Base-by-base conservation (phyloP, 192 early-diverging fungal species). In the Entomortierella parvispora region DNA sequence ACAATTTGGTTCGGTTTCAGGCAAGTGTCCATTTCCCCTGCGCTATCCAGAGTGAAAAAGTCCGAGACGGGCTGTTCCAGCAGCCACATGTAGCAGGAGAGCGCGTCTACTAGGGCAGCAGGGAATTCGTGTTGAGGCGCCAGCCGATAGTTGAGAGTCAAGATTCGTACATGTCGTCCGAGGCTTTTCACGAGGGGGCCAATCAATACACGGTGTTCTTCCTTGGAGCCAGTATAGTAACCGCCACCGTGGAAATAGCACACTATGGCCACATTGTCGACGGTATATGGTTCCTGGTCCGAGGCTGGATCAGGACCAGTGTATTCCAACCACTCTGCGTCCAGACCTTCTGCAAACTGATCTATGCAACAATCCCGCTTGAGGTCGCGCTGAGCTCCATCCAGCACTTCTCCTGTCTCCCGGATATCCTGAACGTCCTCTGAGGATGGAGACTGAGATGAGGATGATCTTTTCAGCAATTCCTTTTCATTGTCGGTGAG, bases 41-140 rank as follows among this genome's bases (percentile, higher is more conserved):
- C 79, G 79, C 23, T 88, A 64, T 61, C 9, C 20, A 85, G 84
- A 2, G 75, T 71, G 15, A 72, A 69, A 42, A 67, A 53, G 15
- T 68, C 64, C 37, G 81, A 62, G 74, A 83, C 47, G 1, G 83
- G 70, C 32, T 82, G 85, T 18, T 83, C 64, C 32, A 92, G 65
- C 8, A 96, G 80, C 55, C 84, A 88, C 28, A 85, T 65, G 68
- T 93, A 96, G 0, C 89, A 85, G 31, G 89, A 83, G 20, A 95
- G 68, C 55, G 89, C 90, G 77, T 97, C 96, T 47, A 91, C 84
- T 4, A 97, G 71, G 31, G 93, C 92, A 59, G 87, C 79, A 15
- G 96, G 96, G 68, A 93, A 97, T 12, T 88, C 84, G 45, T 87
- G 61, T 59, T 92, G 88, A 0, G 96, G 96, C 0, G 95, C 88